phyloP scores from a whole-genome alignment of 73 alveolate species.

The Uronychia setigera region DNA sequence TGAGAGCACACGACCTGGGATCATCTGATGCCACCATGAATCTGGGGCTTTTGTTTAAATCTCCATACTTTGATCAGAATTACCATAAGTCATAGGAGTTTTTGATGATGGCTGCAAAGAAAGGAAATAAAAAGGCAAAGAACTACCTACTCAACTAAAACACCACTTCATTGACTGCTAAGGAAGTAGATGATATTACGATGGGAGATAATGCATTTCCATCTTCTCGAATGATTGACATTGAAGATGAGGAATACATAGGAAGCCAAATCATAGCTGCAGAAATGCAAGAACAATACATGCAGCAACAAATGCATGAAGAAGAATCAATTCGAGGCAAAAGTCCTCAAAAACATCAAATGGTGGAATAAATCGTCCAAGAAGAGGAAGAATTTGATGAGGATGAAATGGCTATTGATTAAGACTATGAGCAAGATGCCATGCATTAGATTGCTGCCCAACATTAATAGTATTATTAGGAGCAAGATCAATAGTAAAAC shows the following conservation, averaged over 20 bases:
- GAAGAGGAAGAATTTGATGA: too few species aligned
- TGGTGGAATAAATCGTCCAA: too few species aligned
- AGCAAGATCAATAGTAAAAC: too few species aligned
- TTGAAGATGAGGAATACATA: neutral
- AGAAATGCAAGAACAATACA: too few species aligned
- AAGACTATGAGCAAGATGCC: too few species aligned
- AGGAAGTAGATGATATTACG: neutral
- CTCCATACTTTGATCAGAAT: neutral
- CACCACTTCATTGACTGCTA: neutral
- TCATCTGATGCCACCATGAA: slow-evolving; percentile 72
- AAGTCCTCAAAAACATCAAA: too few species aligned
- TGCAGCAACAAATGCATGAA: too few species aligned
- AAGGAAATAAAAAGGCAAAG: neutral
- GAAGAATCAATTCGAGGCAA: too few species aligned
- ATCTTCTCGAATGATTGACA: neutral
- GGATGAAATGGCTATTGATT: too few species aligned
- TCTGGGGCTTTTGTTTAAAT: slow-evolving; percentile 24
- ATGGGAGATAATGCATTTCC: neutral
- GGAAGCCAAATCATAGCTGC: too few species aligned
- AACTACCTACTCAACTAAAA: neutral
- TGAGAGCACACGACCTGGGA: slow-evolving; percentile 72
- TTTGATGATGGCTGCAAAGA: neutral
- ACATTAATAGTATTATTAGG: too few species aligned
- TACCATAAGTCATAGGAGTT: neutral
- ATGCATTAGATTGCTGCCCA: too few species aligned